These are phyloP conservation scores for Hymenoscyphus occultus DNA, from an alignment of 2,329 filamentous ascomycete genomes.

Conservation along the genomic window DNA sequence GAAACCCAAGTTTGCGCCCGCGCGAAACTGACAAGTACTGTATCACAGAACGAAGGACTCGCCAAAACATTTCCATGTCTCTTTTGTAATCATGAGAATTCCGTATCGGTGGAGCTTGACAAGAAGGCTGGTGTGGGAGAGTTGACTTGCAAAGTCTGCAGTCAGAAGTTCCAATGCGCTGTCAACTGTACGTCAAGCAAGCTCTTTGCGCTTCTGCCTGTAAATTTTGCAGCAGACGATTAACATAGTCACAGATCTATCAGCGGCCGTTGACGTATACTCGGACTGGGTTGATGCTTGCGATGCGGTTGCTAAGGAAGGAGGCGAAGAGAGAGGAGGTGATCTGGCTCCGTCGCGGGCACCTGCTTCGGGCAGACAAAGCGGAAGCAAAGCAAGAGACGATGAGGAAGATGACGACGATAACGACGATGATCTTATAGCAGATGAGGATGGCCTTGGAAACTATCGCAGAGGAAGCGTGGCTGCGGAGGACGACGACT, in stretches of 20 bases:
- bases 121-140: slow-evolving; percentile 87
- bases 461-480: slow-evolving; percentile 54
- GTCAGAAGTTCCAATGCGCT: slow-evolving; percentile 86
- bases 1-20: slow-evolving; percentile 5
- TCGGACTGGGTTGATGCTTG: slow-evolving; percentile 98
- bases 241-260: slow-evolving; percentile 62
- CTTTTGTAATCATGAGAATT: slow-evolving; percentile 97
- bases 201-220: slow-evolving; percentile 40
- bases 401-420: slow-evolving; percentile 34
- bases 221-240: slow-evolving; percentile 70
- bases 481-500: slow-evolving; percentile 55
- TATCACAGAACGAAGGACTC: slow-evolving; percentile 61
- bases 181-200: slow-evolving; percentile 76
- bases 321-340: slow-evolving; percentile 41
- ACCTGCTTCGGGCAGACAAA: slow-evolving; percentile 20
- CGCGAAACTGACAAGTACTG: slow-evolving; percentile 9
- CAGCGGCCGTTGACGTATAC: slow-evolving; percentile 90
- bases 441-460: slow-evolving; percentile 48
- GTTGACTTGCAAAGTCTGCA: slow-evolving; percentile 87
- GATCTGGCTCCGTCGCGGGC: slow-evolving; percentile 27
- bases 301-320: slow-evolving; percentile 66
- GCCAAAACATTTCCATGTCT: slow-evolving; percentile 90
- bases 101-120: slow-evolving; percentile 85
- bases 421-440: slow-evolving; percentile 35
- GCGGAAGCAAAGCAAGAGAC: slow-evolving; percentile 24